phyloP scores from a whole-genome alignment of 805 yeast species.

The Lipomyces kockii region DNA sequence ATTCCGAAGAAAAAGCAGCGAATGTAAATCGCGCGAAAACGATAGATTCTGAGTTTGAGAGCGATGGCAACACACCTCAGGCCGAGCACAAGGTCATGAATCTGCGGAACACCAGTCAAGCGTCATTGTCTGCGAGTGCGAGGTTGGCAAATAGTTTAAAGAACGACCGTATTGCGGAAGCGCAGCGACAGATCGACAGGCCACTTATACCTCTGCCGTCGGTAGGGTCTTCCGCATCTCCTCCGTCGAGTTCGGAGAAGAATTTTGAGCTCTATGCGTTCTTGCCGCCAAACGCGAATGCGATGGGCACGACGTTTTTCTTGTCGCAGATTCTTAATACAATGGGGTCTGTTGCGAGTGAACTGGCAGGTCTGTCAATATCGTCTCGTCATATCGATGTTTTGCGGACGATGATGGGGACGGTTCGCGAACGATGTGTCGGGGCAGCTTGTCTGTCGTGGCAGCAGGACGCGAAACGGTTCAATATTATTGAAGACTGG shows the following conservation, averaged over 20 bases:
- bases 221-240: constrained; percentile 28
- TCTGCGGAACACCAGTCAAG: constrained; percentile 10
- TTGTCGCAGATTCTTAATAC: constrained; percentile 54
- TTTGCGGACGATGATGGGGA: constrained; percentile 47
- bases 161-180: constrained; percentile 23
- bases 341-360: constrained; percentile 51
- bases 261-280: constrained; percentile 49
- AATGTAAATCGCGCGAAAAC: constrained; percentile 1
- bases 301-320: constrained; percentile 61
- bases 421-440: constrained; percentile 52
- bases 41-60: background rate
- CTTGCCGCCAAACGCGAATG: constrained; percentile 67
- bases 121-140: constrained; percentile 34
- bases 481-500: constrained; percentile 52
- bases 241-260: constrained; percentile 11
- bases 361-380: constrained; percentile 52
- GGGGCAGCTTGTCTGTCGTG: constrained; percentile 57
- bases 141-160: constrained; percentile 30
- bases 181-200: constrained; percentile 3
- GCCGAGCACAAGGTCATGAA: constrained; percentile 1
- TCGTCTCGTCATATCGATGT: constrained; percentile 49
- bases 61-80: background rate
- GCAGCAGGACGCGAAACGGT: constrained; percentile 53
- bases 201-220: constrained; percentile 7
- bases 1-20: constrained; percentile 16